A percentile compares a stretch with the other conserved stretches of the same genome.
phyloP scores from a whole-genome alignment of 1,284 basidiomycete genomes.

The Coniferiporia sulphurascens region DNA sequence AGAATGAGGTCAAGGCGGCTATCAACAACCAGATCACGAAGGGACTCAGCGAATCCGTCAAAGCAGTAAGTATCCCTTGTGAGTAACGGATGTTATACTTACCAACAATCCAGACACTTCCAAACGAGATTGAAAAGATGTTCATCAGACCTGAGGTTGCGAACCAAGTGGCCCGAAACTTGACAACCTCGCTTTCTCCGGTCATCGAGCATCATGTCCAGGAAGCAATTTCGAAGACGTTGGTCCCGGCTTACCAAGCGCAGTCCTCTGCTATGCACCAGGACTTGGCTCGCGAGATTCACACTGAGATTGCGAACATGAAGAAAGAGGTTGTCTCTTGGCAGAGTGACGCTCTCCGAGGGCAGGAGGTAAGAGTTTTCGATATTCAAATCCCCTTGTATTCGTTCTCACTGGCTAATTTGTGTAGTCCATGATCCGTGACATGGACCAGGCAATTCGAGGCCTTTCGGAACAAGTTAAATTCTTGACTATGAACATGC shows the following conservation, averaged over 20 bases:
- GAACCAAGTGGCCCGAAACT: conserved; percentile 64
- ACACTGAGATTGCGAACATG: conserved; percentile 64
- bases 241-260: conserved; percentile 69
- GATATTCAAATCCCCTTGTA: background rate
- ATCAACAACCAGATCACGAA: conserved; percentile 71
- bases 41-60: conserved; percentile 65
- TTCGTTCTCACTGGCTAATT: background rate
- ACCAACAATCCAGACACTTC: conserved; percentile 48
- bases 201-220: conserved; percentile 76
- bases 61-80: conserved; percentile 47
- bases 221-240: conserved; percentile 65
- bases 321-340: conserved; percentile 73
- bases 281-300: conserved; percentile 68
- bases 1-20: conserved; percentile 68
- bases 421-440: conserved; percentile 60
- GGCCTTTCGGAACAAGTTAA: conserved; percentile 74
- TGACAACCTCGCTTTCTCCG: conserved; percentile 63
- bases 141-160: conserved; percentile 72
- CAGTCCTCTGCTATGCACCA: conserved; percentile 70
- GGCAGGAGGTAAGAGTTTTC: conserved; percentile 57
- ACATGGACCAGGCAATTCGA: conserved; percentile 71
- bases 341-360: conserved; percentile 70
- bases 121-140: conserved; percentile 70
- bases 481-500: conserved; percentile 58
- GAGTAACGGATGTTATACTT: background rate